These are phyloP conservation scores for Malus asiatica DNA, from an alignment of 306 rosid species.

Conservation along the genomic window DNA sequence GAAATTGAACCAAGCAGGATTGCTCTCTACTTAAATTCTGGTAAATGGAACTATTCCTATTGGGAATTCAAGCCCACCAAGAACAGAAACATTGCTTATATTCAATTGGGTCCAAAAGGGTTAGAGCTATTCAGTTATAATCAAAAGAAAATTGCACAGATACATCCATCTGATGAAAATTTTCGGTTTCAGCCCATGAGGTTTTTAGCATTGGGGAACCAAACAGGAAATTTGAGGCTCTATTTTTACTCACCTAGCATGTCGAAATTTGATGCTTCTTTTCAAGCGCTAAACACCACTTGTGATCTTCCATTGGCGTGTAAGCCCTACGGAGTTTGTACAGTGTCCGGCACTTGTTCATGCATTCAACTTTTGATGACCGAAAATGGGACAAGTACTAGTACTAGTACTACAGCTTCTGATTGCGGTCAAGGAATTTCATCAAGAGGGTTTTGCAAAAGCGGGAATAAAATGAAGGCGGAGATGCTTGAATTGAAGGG, in stretches of 20 bases:
- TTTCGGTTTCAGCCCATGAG: constrained; percentile 31
- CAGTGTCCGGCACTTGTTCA: constrained; percentile 64
- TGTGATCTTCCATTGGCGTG: constrained; percentile 91
- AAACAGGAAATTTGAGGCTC: constrained; percentile 73
- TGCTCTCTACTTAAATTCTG: constrained; percentile 51
- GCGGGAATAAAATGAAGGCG: constrained; percentile 17
- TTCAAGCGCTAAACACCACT: constrained; percentile 67
- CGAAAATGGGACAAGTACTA: constrained; percentile 6
- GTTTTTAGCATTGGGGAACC: constrained; percentile 66
- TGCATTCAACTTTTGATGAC: constrained; percentile 39
- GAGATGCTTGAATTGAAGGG: constrained; percentile 62
- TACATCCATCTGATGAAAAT: constrained; percentile 22
- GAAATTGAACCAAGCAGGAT: constrained; percentile 58
- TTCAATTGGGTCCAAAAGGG: constrained; percentile 52
- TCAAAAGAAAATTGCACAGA: constrained; percentile 71
- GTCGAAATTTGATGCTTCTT: constrained; percentile 56
- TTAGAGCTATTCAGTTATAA: constrained; percentile 42
- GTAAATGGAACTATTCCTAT: constrained; percentile 58
- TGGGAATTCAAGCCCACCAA: constrained; percentile 81
- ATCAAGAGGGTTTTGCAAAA: constrained; percentile 30
- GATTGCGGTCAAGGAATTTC: constrained; percentile 34
- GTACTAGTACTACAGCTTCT: background rate
- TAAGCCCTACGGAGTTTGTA: constrained; percentile 69
- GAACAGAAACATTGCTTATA: constrained; percentile 52
- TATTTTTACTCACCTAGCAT: constrained; percentile 53